A percentile compares a stretch with the other conserved stretches of the same genome.
These are phyloP conservation scores for Ballota nigra DNA, from an alignment of 257 asterid species.

Conservation along the genomic window DNA sequence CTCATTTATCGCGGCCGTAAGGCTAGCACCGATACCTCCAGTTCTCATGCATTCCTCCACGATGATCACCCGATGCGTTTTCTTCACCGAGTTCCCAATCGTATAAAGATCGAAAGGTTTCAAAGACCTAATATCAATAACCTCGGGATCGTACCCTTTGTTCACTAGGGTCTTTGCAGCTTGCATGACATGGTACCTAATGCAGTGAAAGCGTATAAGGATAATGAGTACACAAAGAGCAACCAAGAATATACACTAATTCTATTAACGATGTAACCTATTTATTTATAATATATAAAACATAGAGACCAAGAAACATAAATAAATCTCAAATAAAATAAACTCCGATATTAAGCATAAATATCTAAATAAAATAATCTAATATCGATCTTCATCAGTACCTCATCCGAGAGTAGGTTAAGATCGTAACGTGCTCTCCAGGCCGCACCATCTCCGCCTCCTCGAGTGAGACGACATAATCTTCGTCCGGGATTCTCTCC, in stretches of 20 bases:
- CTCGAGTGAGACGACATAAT: slow-evolving; percentile 56
- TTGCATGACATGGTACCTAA: slow-evolving; percentile 68
- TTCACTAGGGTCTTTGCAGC: slow-evolving; percentile 69
- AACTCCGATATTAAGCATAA: neutral
- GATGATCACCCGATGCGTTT: slow-evolving; percentile 67
- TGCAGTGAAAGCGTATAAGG: too few species aligned
- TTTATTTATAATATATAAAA: too few species aligned
- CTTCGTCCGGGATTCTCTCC: slow-evolving; percentile 74
- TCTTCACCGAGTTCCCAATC: slow-evolving; percentile 76
- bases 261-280: too few species aligned
- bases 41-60: slow-evolving; percentile 90
- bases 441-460: slow-evolving; percentile 89
- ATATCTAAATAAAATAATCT: neutral
- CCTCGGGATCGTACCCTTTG: slow-evolving; percentile 78
- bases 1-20: slow-evolving; percentile 68
- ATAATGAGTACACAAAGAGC: too few species aligned
- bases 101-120: slow-evolving; percentile 78
- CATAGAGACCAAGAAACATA: too few species aligned
- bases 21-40: slow-evolving; percentile 79
- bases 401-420: slow-evolving; percentile 78
- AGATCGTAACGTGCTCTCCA: slow-evolving; percentile 67
- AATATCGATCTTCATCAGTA: neutral
- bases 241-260: neutral
- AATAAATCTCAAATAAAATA: too few species aligned
- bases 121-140: slow-evolving; percentile 76